Evolutionary conservation across 1,284 basidiomycete species (phyloP), one percentile per base, ranked within the genome.

Genomic region (Dichomitus squalens): DNA sequence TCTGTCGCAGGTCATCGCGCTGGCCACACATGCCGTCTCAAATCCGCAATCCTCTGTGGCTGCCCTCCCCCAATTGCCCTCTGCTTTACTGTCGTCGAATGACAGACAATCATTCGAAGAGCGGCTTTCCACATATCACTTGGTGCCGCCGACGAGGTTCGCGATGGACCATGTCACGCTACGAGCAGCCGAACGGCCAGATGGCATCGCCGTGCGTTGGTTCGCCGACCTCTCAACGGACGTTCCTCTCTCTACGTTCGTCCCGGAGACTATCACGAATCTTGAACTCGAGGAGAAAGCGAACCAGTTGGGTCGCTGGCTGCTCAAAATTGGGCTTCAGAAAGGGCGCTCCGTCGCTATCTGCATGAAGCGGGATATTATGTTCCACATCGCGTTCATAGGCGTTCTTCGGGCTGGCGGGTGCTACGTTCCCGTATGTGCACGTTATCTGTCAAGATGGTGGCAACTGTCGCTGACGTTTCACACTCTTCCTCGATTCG

Each of bases 391-490:
- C 21, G 73, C 75, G 8, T 71, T 81, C 58, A 72, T 81, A 44
- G 82, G 78, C 8, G 75, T 83, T 34, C 72, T 81, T 57, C 79
- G 77, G 47, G 77, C 80, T 34, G 82, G 83, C 36, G 81, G 76
- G 36, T 83, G 81, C 52, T 84, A 84, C 65, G 81, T 83, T 49
- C 79, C 81, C 25, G 81, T 83, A 48, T 43, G 59, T 51, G 3
- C n/a, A 34, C 11, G 7, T 16, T 29, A 18, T 27, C 18, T 33
- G 18, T 11, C 41, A 33, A n/a, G 29, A n/a, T 29, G 7, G 18
- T 33, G 4, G n/a, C n/a, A 11, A 31, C 27, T 12, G 9, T n/a
- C 29, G 6, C 18, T 33, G 44, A 31, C 11, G 38, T 39, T 36
- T 23, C 16, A 5, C 23, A 43, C 23, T 9, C 14, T 27, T 12